Evolutionary conservation across 805 yeast genomes (phyloP).

Genomic region (Starmerella roubikii): DNA sequence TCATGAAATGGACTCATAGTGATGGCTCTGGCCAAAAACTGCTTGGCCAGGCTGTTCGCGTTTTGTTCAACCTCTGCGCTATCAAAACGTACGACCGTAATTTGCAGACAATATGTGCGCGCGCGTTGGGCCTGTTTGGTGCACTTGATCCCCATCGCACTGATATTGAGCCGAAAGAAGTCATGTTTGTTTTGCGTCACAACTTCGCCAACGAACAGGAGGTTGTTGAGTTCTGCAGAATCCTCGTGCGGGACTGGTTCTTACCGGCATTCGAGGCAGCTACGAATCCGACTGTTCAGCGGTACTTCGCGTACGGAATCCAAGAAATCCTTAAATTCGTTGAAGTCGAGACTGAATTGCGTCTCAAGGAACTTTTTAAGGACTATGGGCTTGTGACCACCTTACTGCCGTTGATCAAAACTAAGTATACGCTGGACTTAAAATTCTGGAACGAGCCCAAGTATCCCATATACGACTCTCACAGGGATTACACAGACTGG

Average conservation of each 20-base stretch:
- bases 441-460: constrained; percentile 30
- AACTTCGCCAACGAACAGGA: constrained; percentile 54
- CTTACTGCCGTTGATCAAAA: constrained; percentile 27
- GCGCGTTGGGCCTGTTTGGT: constrained; percentile 64
- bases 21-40: constrained; percentile 11
- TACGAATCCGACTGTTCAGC: constrained; percentile 70
- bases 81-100: constrained; percentile 15
- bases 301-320: constrained; percentile 74
- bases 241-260: constrained; percentile 53
- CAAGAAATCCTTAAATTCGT: constrained; percentile 61
- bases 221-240: constrained; percentile 46
- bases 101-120: constrained; percentile 43
- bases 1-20: constrained; percentile 9
- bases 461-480: constrained; percentile 52
- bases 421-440: constrained; percentile 52
- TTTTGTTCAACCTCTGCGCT: constrained; percentile 23
- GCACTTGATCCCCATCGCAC: constrained; percentile 53
- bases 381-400: constrained; percentile 10
- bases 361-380: constrained; percentile 4
- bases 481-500: constrained; percentile 46
- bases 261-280: constrained; percentile 83
- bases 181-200: constrained; percentile 38
- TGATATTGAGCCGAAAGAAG: constrained; percentile 31
- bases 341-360: constrained; percentile 19
- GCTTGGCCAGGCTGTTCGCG: constrained; percentile 19